These are phyloP conservation scores for Limnanthes douglasii DNA, from an alignment of 345 rosid genomes.

Conservation along the genomic window DNA sequence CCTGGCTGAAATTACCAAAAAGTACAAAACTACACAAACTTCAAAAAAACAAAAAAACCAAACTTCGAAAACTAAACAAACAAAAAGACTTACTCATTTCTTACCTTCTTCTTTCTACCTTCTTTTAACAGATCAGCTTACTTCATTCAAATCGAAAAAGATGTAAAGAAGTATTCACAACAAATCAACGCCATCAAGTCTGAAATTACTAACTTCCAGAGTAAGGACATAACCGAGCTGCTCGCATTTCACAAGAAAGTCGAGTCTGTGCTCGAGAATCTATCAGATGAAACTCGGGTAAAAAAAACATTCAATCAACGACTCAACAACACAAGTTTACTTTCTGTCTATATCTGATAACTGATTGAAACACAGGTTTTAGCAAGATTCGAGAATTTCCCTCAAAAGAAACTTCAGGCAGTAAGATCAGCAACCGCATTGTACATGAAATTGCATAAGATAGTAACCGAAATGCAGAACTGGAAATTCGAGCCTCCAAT, in stretches of 20 bases:
- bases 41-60: too few relatives aligned
- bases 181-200: conserved; percentile 25
- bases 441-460: conserved; percentile 30
- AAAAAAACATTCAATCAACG: not conserved
- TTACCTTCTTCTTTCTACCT: not conserved
- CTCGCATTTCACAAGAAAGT: conserved; percentile 34
- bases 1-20: conserved; percentile 52
- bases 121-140: conserved; percentile 46
- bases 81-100: not conserved
- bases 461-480: conserved; percentile 25
- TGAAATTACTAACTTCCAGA: conserved; percentile 23
- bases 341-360: not conserved
- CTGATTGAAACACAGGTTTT: conserved; percentile 24
- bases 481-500: conserved; percentile 46
- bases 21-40: too few relatives aligned
- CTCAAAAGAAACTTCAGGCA: conserved; percentile 43
- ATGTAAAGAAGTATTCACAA: conserved; percentile 26
- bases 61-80: conserved; percentile 8
- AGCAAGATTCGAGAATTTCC: conserved; percentile 52
- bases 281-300: conserved; percentile 55
- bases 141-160: conserved; percentile 58
- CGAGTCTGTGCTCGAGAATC: conserved; percentile 33
- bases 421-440: conserved; percentile 41
- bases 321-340: not conserved
- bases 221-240: conserved; percentile 41